These are phyloP conservation scores for Monsonia emarginata DNA, from an alignment of 441 rosid species.

Conservation along the genomic window DNA sequence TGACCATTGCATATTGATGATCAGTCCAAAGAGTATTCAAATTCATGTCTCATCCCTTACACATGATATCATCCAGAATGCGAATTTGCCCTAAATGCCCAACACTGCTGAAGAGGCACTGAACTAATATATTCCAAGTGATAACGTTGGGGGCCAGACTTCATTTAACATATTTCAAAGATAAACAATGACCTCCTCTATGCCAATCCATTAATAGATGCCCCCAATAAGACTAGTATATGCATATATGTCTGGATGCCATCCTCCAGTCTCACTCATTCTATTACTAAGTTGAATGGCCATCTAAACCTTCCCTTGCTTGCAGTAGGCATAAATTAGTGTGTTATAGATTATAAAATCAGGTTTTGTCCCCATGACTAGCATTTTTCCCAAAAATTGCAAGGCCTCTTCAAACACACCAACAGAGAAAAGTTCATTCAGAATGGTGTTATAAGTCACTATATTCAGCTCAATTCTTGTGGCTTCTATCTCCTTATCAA, in stretches of 20 bases:
- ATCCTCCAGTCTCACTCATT: constrained; percentile 29
- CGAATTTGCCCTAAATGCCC: constrained; percentile 36
- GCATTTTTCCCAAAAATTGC: constrained; percentile 56
- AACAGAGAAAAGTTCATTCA: constrained; percentile 46
- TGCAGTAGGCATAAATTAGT: constrained; percentile 44
- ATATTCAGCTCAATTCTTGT: constrained; percentile 35
- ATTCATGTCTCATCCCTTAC: constrained; percentile 17
- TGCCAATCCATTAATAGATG: constrained; percentile 36
- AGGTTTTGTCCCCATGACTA: constrained; percentile 39
- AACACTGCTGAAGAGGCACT: constrained; percentile 34
- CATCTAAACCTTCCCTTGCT: constrained; percentile 34
- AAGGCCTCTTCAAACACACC: constrained; percentile 39
- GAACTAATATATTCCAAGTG: constrained; percentile 67
- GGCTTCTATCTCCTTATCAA: constrained; percentile 41
- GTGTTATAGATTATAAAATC: constrained; percentile 53
- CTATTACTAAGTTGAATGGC: constrained; percentile 38
- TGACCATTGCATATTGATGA: not conserved
- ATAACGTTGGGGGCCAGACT: constrained; percentile 48
- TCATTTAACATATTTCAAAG: constrained; percentile 42
- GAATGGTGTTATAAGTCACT: constrained; percentile 56
- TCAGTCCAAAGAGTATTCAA: not conserved
- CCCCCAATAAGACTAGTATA: constrained; percentile 60
- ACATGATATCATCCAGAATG: constrained; percentile 36
- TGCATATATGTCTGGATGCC: constrained; percentile 54
- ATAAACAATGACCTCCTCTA: constrained; percentile 39